Evolutionary conservation across 108 stramenopile species (phyloP).

Genomic region (Cyclotella cryptica): DNA sequence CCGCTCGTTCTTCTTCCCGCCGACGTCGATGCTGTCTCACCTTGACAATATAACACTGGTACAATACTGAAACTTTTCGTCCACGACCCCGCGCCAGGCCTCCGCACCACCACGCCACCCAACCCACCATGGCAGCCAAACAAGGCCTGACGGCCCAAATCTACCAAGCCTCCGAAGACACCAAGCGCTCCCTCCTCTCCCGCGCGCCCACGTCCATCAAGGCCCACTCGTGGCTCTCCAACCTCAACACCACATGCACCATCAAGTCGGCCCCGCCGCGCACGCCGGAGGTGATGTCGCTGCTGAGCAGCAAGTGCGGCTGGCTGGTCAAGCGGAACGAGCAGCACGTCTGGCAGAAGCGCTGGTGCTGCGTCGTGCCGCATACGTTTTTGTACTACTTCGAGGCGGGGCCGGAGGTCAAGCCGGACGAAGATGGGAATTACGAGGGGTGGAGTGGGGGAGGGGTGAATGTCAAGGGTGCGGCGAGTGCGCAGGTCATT

Average conservation of each 20-base stretch:
- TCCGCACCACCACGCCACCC: background rate
- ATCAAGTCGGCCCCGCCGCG: constrained; percentile 91
- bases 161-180: constrained; percentile 88
- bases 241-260: constrained; percentile 88
- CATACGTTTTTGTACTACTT: constrained; percentile 97
- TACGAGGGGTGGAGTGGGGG: constrained; percentile 52
- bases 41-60: too few relatives aligned
- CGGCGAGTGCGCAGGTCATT: constrained; percentile 21
- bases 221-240: constrained; percentile 78
- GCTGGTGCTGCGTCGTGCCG: constrained; percentile 96
- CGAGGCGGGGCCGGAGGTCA: constrained; percentile 73
- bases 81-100: too few relatives aligned
- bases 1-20: too few relatives aligned
- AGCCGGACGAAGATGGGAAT: constrained; percentile 50
- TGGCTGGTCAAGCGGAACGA: constrained; percentile 95
- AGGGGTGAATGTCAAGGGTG: constrained; percentile 46
- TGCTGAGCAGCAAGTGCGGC: constrained; percentile 80
- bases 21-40: too few relatives aligned
- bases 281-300: constrained; percentile 81
- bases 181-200: constrained; percentile 81
- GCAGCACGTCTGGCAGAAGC: constrained; percentile 93
- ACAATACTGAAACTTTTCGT: too few relatives aligned
- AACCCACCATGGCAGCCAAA: constrained; percentile 80
- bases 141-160: constrained; percentile 88
- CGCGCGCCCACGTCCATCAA: constrained; percentile 68